These are phyloP conservation scores for Eragrostis nindensis DNA, from an alignment of 176 grass and related monocot genomes.

Conservation along the genomic window DNA sequence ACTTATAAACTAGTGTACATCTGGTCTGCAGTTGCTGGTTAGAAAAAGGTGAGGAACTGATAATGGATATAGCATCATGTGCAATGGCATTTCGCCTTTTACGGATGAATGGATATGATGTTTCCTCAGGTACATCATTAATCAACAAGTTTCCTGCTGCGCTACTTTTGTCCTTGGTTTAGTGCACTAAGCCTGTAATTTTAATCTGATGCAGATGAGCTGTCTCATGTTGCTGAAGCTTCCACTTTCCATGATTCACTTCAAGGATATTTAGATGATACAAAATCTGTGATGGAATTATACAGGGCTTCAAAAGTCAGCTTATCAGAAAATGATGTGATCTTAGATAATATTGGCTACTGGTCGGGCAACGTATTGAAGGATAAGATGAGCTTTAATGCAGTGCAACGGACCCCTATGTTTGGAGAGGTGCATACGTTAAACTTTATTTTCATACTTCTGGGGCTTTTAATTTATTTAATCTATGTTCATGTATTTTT, in stretches of 20 bases:
- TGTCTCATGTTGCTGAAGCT: conserved; percentile 51
- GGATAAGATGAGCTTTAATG: conserved; percentile 35
- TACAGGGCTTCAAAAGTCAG: conserved; percentile 73
- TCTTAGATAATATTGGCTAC: conserved; percentile 56
- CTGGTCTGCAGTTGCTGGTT: conserved; percentile 72
- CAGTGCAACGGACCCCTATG: not conserved
- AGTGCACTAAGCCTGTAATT: not conserved
- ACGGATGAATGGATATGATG: conserved; percentile 73
- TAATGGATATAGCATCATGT: conserved; percentile 59
- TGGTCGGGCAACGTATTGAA: conserved; percentile 60
- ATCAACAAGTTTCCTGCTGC: not conserved
- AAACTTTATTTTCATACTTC: not conserved
- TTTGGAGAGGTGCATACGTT: conserved; percentile 50
- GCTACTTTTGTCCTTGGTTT: not conserved
- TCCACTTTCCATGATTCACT: conserved; percentile 45
- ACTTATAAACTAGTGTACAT: conserved; percentile 14
- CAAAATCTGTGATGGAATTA: conserved; percentile 62
- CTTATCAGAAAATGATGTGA: conserved; percentile 43
- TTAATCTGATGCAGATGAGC: conserved; percentile 21
- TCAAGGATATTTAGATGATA: conserved; percentile 60
- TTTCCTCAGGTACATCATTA: conserved; percentile 67
- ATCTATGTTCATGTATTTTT: conserved; percentile 25
- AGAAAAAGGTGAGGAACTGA: conserved; percentile 65
- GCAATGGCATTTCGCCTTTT: conserved; percentile 82
- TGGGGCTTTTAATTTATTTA: not conserved